These are phyloP conservation scores for Hymenoscyphus fraxineus DNA, from an alignment of 2,329 filamentous ascomycete species.

Conservation along the genomic window DNA sequence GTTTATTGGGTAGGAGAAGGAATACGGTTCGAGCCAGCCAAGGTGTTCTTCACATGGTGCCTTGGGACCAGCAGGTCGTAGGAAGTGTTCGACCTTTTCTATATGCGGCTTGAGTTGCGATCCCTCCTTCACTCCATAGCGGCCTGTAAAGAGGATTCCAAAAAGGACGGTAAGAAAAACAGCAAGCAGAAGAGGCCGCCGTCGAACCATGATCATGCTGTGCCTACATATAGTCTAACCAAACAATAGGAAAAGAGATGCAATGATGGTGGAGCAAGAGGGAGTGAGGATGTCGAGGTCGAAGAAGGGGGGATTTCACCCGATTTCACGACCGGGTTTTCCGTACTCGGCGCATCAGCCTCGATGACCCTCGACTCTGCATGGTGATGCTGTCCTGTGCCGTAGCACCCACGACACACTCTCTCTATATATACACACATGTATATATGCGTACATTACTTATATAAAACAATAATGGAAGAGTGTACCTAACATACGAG, in stretches of 20 bases:
- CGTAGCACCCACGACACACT: neutral
- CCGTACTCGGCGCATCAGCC: neutral
- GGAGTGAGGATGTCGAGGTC: neutral
- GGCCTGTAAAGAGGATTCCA: slow-evolving; percentile 20
- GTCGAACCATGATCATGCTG: slow-evolving; percentile 23
- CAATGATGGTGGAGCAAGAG: neutral
- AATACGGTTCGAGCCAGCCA: slow-evolving; percentile 30
- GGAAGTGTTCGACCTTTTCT: slow-evolving; percentile 19
- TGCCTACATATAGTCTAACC: slow-evolving; percentile 17
- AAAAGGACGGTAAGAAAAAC: slow-evolving; percentile 23
- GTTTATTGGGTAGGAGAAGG: slow-evolving; percentile 30
- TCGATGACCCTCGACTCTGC: neutral
- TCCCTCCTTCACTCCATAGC: slow-evolving; percentile 14
- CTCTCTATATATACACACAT: too few species aligned
- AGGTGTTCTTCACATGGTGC: slow-evolving; percentile 25
- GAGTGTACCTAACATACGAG: neutral
- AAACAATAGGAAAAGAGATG: neutral
- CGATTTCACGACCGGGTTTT: neutral
- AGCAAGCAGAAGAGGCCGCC: slow-evolving; percentile 20
- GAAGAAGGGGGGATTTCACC: neutral
- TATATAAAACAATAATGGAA: neutral
- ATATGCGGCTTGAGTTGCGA: slow-evolving; percentile 6
- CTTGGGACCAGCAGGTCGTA: slow-evolving; percentile 13
- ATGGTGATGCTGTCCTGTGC: neutral
- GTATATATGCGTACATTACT: neutral